phyloP scores from a whole-genome alignment of 164 flowering plant species.

The Houttuynia cordata region DNA sequence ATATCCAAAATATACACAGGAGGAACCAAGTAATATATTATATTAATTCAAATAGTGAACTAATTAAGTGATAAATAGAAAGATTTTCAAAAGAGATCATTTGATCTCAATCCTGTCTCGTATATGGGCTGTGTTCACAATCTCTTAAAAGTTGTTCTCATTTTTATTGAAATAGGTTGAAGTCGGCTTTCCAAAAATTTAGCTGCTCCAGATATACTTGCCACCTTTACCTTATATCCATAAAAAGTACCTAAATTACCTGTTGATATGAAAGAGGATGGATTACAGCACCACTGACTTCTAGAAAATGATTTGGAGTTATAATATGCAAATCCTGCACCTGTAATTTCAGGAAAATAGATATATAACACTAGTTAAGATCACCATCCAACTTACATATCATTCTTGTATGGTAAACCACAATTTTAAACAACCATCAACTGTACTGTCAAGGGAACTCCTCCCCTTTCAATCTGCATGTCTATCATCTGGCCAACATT shows the following conservation, averaged over 20 bases:
- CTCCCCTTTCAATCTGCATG: constrained; percentile 85
- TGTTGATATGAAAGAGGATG: constrained; percentile 96
- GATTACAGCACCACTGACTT: constrained; percentile 93
- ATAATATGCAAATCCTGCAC: constrained; percentile 88
- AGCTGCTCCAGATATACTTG: not conserved
- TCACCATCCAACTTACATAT: not conserved
- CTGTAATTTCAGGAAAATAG: constrained; percentile 19
- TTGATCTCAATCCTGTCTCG: no score
- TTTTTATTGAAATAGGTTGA: not conserved
- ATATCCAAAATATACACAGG: no score
- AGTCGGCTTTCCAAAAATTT: not conserved
- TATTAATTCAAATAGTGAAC: no score
- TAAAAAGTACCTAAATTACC: constrained; percentile 22
- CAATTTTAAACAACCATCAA: constrained; percentile 28
- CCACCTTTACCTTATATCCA: not conserved
- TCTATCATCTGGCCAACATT: constrained; percentile 45
- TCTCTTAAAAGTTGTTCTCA: no score
- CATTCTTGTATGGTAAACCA: not conserved
- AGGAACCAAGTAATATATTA: no score
- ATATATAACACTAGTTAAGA: no score
- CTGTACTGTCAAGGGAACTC: constrained; percentile 36
- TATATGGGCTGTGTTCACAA: no score
- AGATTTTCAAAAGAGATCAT: no score
- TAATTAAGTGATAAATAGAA: no score
- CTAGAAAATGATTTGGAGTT: constrained; percentile 78